Evolutionary conservation across 192 early-diverging fungal species (phyloP).

Genomic region (Mortierella alpina): DNA sequence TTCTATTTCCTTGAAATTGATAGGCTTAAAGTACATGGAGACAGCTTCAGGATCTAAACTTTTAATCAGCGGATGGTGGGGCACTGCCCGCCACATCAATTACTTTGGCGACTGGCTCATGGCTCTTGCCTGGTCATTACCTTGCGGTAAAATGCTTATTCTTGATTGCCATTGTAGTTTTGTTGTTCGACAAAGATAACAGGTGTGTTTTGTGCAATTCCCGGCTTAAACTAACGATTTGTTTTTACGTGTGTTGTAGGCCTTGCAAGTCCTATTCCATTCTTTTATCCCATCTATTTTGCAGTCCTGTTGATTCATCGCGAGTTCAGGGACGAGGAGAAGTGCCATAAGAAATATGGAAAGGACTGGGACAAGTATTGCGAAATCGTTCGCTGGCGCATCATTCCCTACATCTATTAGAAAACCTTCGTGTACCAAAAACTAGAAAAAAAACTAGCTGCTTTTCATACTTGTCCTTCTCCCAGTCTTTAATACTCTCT

Average conservation of each 20-base stretch:
- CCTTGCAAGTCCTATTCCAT: constrained; percentile 82
- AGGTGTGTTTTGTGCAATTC: constrained; percentile 63
- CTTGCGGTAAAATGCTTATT: constrained; percentile 61
- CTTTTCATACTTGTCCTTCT: too few relatives aligned
- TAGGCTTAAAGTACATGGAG: constrained; percentile 85
- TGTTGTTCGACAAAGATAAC: not conserved
- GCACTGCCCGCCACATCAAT: constrained; percentile 92
- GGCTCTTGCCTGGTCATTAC: constrained; percentile 89
- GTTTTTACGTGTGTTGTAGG: constrained; percentile 41
- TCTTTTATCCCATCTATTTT: constrained; percentile 96
- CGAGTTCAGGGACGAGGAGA: constrained; percentile 87
- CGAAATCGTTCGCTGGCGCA: constrained; percentile 80
- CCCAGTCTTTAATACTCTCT: not conserved
- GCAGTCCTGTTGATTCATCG: constrained; percentile 90
- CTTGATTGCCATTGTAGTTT: not conserved
- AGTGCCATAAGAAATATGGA: constrained; percentile 93
- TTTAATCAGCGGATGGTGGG: constrained; percentile 95
- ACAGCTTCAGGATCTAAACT: constrained; percentile 86
- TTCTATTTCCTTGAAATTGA: not conserved
- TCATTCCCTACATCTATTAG: constrained; percentile 75
- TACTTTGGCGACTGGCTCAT: constrained; percentile 96
- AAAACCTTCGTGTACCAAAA: not conserved
- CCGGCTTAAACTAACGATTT: constrained; percentile 78
- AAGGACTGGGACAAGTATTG: constrained; percentile 93
- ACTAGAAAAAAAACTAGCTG: not conserved